Evolutionary conservation across 371 early-diverging fungal species (phyloP).

Genomic region (Sporodiniella umbellata): DNA sequence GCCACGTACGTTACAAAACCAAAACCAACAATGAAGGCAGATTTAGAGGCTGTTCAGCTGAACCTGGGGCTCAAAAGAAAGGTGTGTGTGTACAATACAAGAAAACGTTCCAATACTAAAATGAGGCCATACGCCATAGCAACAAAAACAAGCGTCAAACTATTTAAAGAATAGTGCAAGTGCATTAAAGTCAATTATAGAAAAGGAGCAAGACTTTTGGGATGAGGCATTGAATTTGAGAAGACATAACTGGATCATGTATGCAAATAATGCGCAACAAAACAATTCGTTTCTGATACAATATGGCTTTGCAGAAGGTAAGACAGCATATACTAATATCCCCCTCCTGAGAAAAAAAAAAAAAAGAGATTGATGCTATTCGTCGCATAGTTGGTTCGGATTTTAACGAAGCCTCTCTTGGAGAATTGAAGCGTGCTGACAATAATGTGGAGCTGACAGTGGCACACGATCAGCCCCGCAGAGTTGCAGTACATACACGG

Average conservation of each 20-base stretch:
- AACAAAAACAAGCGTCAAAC: slow-evolving; percentile 59
- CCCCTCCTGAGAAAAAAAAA: too few species aligned
- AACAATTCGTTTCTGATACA: slow-evolving; percentile 37
- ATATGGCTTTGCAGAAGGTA: slow-evolving; percentile 62
- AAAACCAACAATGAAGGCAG: slow-evolving; percentile 41
- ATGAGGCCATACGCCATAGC: slow-evolving; percentile 19
- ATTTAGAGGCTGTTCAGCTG: slow-evolving; percentile 56
- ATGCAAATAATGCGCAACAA: slow-evolving; percentile 32
- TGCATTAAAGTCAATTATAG: slow-evolving; percentile 44
- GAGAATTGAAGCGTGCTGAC: slow-evolving; percentile 21
- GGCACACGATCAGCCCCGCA: slow-evolving; percentile 16
- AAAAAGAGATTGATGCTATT: not conserved
- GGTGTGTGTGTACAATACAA: slow-evolving; percentile 10
- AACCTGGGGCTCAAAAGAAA: slow-evolving; percentile 67
- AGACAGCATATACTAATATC: not conserved
- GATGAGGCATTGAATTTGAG: slow-evolving; percentile 61
- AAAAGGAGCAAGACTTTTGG: slow-evolving; percentile 68
- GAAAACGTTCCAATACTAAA: not conserved
- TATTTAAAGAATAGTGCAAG: slow-evolving; percentile 54
- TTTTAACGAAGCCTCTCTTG: slow-evolving; percentile 25
- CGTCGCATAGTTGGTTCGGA: slow-evolving; percentile 19
- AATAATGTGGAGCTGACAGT: slow-evolving; percentile 15
- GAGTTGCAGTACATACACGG: slow-evolving; percentile 17
- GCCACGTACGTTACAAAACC: slow-evolving; percentile 56
- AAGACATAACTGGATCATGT: slow-evolving; percentile 66